Evolutionary conservation across 2,329 filamentous ascomycete species (phyloP).

Genomic region (Colletotrichum sp.): DNA sequence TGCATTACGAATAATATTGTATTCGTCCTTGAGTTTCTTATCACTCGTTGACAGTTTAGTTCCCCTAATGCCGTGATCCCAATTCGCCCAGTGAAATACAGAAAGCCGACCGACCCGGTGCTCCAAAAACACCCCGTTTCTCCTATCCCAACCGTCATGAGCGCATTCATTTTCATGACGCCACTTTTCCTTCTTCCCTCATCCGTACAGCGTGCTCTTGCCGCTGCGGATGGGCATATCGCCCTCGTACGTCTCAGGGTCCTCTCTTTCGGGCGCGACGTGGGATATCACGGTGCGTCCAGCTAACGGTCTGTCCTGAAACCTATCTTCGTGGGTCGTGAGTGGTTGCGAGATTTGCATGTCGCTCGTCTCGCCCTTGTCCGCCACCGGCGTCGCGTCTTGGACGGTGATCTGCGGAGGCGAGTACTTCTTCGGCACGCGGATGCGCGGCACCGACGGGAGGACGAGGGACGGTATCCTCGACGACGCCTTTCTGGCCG

Average conservation of each 20-base stretch:
- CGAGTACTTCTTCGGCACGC: constrained; percentile 45
- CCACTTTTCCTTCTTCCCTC: not conserved
- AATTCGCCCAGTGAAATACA: not conserved
- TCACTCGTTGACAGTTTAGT: not conserved
- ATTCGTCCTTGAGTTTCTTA: constrained; percentile 4
- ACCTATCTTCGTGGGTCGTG: constrained; percentile 25
- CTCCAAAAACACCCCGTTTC: too few species aligned
- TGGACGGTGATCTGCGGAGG: constrained; percentile 40
- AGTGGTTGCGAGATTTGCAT: constrained; percentile 36
- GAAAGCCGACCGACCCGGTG: not conserved
- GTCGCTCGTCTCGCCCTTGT: constrained; percentile 23
- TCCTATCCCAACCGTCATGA: not conserved
- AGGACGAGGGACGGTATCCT: constrained; percentile 37
- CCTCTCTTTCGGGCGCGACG: not conserved
- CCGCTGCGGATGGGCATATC: constrained; percentile 40
- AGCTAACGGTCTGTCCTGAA: constrained; percentile 28
- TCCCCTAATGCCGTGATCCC: not conserved
- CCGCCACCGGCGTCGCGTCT: constrained; percentile 31
- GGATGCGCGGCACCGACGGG: constrained; percentile 42
- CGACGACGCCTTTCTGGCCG: not conserved
- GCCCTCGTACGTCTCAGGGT: constrained; percentile 10
- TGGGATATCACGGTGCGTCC: constrained; percentile 9
- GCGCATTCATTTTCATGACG: not conserved
- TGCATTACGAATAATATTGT: constrained; percentile 19
- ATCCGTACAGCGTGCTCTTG: constrained; percentile 40